Percentiles rank a stretch among this genome's conserved stretches.
phyloP scores from a whole-genome alignment of 164 flowering plant genomes.

The Vitis labrusca region DNA sequence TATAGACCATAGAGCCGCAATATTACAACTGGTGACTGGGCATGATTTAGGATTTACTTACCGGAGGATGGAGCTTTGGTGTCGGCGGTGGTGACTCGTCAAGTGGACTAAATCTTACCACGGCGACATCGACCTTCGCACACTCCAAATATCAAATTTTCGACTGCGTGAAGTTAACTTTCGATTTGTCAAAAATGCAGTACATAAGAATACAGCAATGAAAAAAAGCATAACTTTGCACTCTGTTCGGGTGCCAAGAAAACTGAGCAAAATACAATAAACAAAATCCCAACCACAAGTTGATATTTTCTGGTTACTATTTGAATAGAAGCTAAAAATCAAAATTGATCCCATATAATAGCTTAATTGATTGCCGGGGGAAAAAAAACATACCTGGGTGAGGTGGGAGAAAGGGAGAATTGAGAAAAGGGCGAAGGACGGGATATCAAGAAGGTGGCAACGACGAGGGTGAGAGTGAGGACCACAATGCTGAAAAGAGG shows the following conservation, averaged over 20 bases:
- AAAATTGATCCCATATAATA: not conserved
- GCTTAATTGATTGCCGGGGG: not conserved
- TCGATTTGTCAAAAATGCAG: not conserved
- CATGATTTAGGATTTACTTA: too few relatives aligned
- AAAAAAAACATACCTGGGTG: constrained; percentile 27
- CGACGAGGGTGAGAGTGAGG: constrained; percentile 34
- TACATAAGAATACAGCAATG: not conserved
- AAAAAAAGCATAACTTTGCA: not conserved
- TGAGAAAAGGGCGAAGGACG: constrained; percentile 36
- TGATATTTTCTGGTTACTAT: constrained; percentile 2
- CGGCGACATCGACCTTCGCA: constrained; percentile 22
- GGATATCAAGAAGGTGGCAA: constrained; percentile 33
- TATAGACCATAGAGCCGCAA: too few relatives aligned
- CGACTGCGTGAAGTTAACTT: constrained; percentile 14
- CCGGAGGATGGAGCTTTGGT: too few relatives aligned
- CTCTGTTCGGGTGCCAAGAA: too few relatives aligned
- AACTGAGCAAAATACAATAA: too few relatives aligned
- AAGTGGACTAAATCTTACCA: too few relatives aligned
- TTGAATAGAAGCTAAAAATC: not conserved
- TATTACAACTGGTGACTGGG: too few relatives aligned
- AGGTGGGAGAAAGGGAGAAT: constrained; percentile 14
- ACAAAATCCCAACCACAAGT: too few relatives aligned
- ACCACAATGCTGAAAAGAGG: constrained; percentile 39
- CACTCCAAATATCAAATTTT: constrained; percentile 65
- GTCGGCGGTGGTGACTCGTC: too few relatives aligned